Evolutionary conservation across 129 eudicot species (phyloP).

Genomic region (Arctium minus): DNA sequence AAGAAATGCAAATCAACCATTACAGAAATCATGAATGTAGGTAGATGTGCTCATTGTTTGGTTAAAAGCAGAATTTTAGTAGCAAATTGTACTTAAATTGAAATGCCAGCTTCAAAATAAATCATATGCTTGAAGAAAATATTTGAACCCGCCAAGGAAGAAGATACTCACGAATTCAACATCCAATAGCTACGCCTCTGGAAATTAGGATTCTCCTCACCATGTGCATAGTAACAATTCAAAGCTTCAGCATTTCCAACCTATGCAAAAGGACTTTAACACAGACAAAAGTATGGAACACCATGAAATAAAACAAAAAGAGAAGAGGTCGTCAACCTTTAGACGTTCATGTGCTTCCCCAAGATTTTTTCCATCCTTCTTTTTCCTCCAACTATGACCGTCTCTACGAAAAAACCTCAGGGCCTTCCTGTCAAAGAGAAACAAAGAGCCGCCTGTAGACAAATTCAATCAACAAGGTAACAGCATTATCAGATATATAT

Average conservation of each 20-base stretch:
- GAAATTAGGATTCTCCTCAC: constrained; percentile 67
- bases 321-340: constrained; percentile 47
- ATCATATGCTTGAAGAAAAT: not conserved
- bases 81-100: constrained; percentile 30
- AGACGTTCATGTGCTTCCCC: constrained; percentile 98
- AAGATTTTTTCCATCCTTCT: constrained; percentile 83
- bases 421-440: constrained; percentile 68
- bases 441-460: not conserved
- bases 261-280: constrained; percentile 34
- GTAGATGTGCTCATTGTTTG: not conserved
- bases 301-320: constrained; percentile 2
- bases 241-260: constrained; percentile 93
- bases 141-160: not conserved
- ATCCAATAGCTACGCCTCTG: constrained; percentile 99
- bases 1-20: not conserved
- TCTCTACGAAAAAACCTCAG: constrained; percentile 88
- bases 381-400: constrained; percentile 88
- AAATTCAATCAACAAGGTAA: not conserved
- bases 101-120: not conserved
- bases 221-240: constrained; percentile 97
- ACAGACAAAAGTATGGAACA: not conserved
- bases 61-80: not conserved
- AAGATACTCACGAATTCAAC: constrained; percentile 55
- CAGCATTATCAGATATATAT: not conserved
- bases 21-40: not conserved